These are phyloP conservation scores for Epithemia pelagica DNA, from an alignment of 108 stramenopile species.

Conservation along the genomic window DNA sequence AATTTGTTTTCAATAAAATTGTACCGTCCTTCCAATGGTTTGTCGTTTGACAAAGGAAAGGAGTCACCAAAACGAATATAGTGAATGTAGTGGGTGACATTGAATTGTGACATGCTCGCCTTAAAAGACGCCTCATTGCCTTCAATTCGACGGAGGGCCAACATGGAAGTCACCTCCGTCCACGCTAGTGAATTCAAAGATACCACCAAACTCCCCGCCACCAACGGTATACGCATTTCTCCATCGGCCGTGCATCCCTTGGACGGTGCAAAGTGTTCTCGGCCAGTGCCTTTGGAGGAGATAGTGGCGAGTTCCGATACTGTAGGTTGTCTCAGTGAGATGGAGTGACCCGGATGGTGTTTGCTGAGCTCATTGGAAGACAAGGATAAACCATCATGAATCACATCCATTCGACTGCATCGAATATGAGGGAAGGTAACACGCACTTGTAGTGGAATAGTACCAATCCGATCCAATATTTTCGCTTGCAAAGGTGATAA, in stretches of 20 bases:
- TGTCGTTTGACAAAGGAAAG: constrained; percentile 36
- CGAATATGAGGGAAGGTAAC: constrained; percentile 69
- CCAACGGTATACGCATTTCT: constrained; percentile 25
- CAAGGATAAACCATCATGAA: constrained; percentile 42
- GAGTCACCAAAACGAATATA: constrained; percentile 61
- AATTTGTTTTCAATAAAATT: constrained; percentile 58
- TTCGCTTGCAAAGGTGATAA: constrained; percentile 15
- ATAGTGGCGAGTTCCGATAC: constrained; percentile 13
- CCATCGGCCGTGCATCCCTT: constrained; percentile 43
- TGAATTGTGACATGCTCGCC: constrained; percentile 12
- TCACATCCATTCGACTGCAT: constrained; percentile 52
- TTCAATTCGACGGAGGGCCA: background rate
- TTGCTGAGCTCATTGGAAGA: constrained; percentile 3
- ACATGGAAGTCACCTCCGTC: constrained; percentile 11
- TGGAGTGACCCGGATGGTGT: constrained; percentile 5
- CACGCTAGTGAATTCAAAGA: constrained; percentile 29
- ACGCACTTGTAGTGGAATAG: constrained; percentile 43
- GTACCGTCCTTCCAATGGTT: constrained; percentile 43
- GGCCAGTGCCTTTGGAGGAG: background rate
- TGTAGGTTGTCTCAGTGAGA: constrained; percentile 4
- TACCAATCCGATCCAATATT: constrained; percentile 8
- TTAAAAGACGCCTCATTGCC: background rate
- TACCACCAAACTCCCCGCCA: constrained; percentile 36
- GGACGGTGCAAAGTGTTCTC: constrained; percentile 26
- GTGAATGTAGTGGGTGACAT: constrained; percentile 70